A percentile compares a stretch with the other conserved stretches of the same genome.
Conservation (phyloP, 1,139 yeast species). For the Dujonia santamariae region DNA sequence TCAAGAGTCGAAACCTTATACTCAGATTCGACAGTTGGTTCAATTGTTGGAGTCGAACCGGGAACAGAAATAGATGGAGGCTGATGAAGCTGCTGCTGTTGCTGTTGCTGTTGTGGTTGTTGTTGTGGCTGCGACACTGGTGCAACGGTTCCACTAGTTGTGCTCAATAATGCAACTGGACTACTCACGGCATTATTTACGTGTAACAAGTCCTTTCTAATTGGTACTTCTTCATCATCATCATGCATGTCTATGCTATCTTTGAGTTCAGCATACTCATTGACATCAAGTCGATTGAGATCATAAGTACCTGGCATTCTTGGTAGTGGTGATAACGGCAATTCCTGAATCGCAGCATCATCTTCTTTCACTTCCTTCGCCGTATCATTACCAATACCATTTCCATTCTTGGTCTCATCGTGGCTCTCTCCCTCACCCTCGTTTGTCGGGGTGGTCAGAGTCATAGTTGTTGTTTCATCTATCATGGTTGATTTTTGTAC, state of each 20-base stretch:
- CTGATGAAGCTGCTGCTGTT: not conserved
- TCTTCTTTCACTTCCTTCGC: too few relatives aligned
- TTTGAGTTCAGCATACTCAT: slow-evolving; percentile 20
- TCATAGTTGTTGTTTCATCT: not conserved
- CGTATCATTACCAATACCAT: too few relatives aligned
- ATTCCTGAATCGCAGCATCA: too few relatives aligned
- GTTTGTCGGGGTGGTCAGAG: too few relatives aligned
- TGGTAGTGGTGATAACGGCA: slow-evolving; percentile 32
- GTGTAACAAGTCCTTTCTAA: too few relatives aligned
- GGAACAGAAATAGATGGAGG: not conserved
- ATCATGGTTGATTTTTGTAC: not conserved
- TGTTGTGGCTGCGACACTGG: not conserved
- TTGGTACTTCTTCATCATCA: not conserved
- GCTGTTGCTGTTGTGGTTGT: not conserved
- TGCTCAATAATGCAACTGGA: not conserved
- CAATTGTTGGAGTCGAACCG: not conserved
- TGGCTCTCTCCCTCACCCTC: too few relatives aligned
- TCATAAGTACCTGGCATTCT: slow-evolving; percentile 60
- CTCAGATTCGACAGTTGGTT: not conserved
- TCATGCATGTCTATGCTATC: slow-evolving; percentile 13
- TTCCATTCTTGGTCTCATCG: too few relatives aligned
- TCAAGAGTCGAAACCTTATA: slow-evolving; percentile 9
- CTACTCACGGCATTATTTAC: not conserved
- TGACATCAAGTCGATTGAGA: slow-evolving; percentile 42
- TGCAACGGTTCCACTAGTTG: too few relatives aligned